A percentile compares a stretch with the other conserved stretches of the same genome.
These are phyloP conservation scores for Zostera marina DNA, from an alignment of 116 monocot species.

Conservation along the genomic window DNA sequence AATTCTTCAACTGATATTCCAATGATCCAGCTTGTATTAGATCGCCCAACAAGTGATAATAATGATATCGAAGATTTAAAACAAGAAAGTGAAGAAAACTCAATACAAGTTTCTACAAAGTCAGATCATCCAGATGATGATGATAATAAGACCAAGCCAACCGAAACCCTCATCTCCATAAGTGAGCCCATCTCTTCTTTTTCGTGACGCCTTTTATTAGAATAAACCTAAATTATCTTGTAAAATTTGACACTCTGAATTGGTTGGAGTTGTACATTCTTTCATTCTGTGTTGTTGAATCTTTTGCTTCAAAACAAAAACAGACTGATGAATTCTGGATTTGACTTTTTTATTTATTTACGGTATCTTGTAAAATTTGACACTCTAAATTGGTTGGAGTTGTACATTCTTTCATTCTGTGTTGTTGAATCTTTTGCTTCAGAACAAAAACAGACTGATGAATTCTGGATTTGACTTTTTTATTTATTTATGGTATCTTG, in stretches of 20 bases:
- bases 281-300: conserved; percentile 1
- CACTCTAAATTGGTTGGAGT: conserved; percentile 6
- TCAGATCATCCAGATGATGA: conserved; percentile 8
- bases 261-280: conserved; percentile 13
- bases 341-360: background rate
- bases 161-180: conserved; percentile 3
- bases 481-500: no score
- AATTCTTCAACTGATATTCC: conserved; percentile 26
- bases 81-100: conserved; percentile 17
- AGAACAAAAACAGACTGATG: background rate
- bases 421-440: conserved; percentile 1
- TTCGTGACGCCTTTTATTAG: background rate
- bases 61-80: conserved; percentile 10
- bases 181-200: conserved; percentile 6
- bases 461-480: background rate
- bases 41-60: conserved; percentile 18
- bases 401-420: conserved; percentile 10
- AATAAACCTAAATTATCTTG: conserved; percentile 4
- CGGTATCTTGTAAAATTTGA: conserved; percentile 4
- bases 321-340: background rate
- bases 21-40: conserved; percentile 13
- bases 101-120: conserved; percentile 9
- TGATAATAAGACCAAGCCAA: conserved; percentile 13
- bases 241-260: conserved; percentile 10
- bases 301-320: background rate